Base-by-base conservation (phyloP, 768 basidiomycete genomes). In the Boletus tylopilopsis region DNA sequence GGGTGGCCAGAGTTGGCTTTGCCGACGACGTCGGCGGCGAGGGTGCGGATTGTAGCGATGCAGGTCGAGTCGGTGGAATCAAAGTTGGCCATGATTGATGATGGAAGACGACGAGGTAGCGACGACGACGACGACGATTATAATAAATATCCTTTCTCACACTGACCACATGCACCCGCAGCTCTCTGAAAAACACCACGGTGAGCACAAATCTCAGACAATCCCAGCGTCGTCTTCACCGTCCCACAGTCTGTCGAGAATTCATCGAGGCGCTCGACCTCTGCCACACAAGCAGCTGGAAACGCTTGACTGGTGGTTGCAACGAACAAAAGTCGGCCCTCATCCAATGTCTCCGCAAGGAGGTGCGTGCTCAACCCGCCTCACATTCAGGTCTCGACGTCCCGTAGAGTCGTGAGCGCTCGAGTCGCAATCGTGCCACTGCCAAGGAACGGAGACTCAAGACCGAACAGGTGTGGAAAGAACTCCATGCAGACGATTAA, bases 1-100 rank as follows among this genome's bases (percentile, higher is more conserved):
- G 90, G 93, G 70, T 94, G 93, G 50, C 93, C 93, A 59, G 90
- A 93, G 81, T 95, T 95, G 62, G 92, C 87, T 72, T 91, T 89
- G 56, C 71, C 83, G 40, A 90, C 87, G 58, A 84, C 76, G 73
- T 86, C 86, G 32, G 80, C 85, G 47, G 87, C 83, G 53, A 90
- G 81, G 35, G 82, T 79, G 51, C 87, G 83, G 68, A 88, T 90
- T 47, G 86, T 86, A 48, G 83, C 79, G 57, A 89, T 74, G 58
- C 82, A 76, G 49, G 75, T 62, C 52, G 78, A 73, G 64, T 90
- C 88, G 44, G 74, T 55, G 51, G 59, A 48, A 36, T 51, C 54
- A 63, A 77, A 77, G 1, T 43, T 59, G 48, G 76, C 64, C 76
- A 77, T 77, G 63, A 47, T 7, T 35, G 52, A 24, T 52, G 38